Base-by-base conservation (phyloP, 2,329 filamentous ascomycete genomes). In the Knufia petricola region DNA sequence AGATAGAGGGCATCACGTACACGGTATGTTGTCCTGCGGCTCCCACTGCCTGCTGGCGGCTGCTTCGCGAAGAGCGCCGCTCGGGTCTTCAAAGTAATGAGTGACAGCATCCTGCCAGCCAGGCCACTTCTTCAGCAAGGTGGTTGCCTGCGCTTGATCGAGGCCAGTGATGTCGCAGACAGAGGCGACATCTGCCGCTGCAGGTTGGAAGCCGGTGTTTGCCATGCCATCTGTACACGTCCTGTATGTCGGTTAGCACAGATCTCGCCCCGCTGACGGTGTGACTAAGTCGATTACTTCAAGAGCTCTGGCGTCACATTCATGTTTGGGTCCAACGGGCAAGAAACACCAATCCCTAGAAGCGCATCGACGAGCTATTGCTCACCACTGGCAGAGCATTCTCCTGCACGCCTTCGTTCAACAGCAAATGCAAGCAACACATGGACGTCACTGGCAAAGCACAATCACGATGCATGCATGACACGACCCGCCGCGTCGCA, bases 21-120 rank as follows among this genome's bases (percentile, higher is more conserved):
- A 57, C 28, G 52, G 58, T 15, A 58, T 40, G 43, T 56, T 57
- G 36, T 56, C 55, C 45, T 53, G 51, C 42, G 46, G 46, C 34
- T 56, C 49, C 54, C 53, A 55, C 26, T 55, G 48, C 30, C 19
- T 38, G 36, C 32, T 39, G 3, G 34, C 32, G 31, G 30, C 32
- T 30, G 36, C 31, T 15, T 47, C 44, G 13, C 34, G 44, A 17
- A 39, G 21, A 17, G 44, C 26, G 3, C 13, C 23, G 21, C 23
- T 38, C 12, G 44, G 32, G 24, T 47, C 44, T 9, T 47, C 44
- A 20, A 38, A 47, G 36, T 38, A 47, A 21, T 47, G 44, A 3
- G 34, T 39, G 7, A 47, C 44, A 12, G 44, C 44, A 39, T 47
- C 44, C 20, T 37, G 23, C 32, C 32, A 38, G 8, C 36, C 36